Base-by-base conservation (phyloP, 2,329 filamentous ascomycete species). In the Penicillium sp. region DNA sequence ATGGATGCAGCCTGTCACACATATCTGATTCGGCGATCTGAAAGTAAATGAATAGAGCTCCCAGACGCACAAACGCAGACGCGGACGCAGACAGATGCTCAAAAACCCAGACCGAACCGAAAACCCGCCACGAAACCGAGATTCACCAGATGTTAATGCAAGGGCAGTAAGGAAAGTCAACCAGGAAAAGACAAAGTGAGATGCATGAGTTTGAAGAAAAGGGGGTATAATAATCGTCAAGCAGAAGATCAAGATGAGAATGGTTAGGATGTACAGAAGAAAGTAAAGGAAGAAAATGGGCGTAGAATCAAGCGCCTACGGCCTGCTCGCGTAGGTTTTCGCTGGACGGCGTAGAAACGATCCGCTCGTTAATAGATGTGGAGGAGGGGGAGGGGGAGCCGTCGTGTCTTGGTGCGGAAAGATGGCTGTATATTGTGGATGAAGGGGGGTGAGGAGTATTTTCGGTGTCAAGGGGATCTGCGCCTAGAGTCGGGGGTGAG, bases 321-420 rank as follows among this genome's bases (percentile, higher is more conserved):
- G 57, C 60, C 54, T 67, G 64, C 40, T 67, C 57, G 23, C 60
- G 64, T 12, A 67, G 60, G 41, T 61, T 67, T 50, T 67, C 65
- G 15, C 61, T 62, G 6, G 65, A 67, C 1, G 65, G 61, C 0
- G 56, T 57, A 21, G 64, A 54, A 10, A 62, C 54, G 19, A 57
- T 54, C 49, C 61, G 63, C 41, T 67, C 65, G 29, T 42, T 59
- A 17, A 67, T 60, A 0, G 65, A 60, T 4, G 58, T 63, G 23
- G 61, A 62, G 4, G 61, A 62, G 6, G 62, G 54, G 29, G 65
- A 65, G 38, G 54, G 29, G 2, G 61, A 59, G 19, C 45, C 43
- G 8, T 58, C 61, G 7, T 57, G 57, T 37, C 46, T 48, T 23
- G 62, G 50, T 6, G 62, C 46, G 17, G 54, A 50, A 23, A 66